Conservation (phyloP, 495 filamentous ascomycete genomes). For the Elasticomyces elasticus region DNA sequence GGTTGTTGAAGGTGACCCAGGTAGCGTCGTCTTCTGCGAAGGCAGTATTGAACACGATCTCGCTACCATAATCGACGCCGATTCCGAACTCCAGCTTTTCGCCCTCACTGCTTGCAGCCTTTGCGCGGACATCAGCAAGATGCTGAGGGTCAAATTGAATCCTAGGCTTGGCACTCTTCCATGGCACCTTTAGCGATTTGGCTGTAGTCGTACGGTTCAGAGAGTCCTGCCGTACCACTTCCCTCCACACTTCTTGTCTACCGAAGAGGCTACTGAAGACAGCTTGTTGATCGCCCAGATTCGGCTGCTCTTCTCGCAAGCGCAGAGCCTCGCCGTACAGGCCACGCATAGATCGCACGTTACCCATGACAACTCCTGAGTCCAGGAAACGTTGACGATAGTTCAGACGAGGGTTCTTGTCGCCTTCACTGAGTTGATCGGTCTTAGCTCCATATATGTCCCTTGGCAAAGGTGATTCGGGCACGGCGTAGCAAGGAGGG, state of each 20-base stretch:
- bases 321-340: constrained; percentile 10
- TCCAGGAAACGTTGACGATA: constrained; percentile 12
- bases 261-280: constrained; percentile 49
- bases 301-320: not conserved
- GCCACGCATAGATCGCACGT: constrained; percentile 13
- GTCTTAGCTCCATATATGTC: constrained; percentile 44
- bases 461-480: constrained; percentile 46
- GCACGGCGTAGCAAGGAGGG: constrained; percentile 45
- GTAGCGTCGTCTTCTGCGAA: constrained; percentile 14
- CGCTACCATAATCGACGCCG: constrained; percentile 46
- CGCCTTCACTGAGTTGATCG: constrained; percentile 29
- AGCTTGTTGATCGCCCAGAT: constrained; percentile 27
- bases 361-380: constrained; percentile 6
- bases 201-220: constrained; percentile 34
- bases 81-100: constrained; percentile 43
- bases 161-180: not conserved
- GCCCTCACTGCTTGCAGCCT: not conserved
- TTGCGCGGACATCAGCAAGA: not conserved
- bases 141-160: not conserved
- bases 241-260: constrained; percentile 48
- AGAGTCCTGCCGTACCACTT: constrained; percentile 27
- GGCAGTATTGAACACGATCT: constrained; percentile 36
- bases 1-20: constrained; percentile 5
- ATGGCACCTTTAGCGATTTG: constrained; percentile 27
- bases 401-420: not conserved